Evolutionary conservation across 257 asterid genomes (phyloP), one percentile per base, ranked within the genome.

Genomic region (Agastache rugosa): DNA sequence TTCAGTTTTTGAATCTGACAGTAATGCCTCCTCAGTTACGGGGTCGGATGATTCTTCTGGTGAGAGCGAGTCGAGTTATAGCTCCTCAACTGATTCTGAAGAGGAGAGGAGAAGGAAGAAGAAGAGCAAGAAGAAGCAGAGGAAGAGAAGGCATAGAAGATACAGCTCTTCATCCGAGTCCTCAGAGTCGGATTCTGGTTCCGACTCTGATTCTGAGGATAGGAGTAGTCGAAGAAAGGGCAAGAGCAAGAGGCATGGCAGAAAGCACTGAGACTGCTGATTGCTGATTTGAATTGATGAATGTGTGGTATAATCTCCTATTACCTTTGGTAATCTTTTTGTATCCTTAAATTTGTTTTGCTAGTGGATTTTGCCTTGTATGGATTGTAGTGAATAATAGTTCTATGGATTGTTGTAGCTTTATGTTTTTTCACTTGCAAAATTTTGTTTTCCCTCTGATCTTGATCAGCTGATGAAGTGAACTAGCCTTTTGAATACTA

Each of bases 81-180:
- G 89, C 69, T 89, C 96, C 5, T 93, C 98, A 0, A 81, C 89
- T 64, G 96, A 91, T 76, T 89, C 97, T 2, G 98, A 90, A 81
- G 98, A 93, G 83, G 97, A 91, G 86, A 90, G 93, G 91, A 88
- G 96, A 86, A 87, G 89, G 55, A 84, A 71, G 84, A 91, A 84
- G 85, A 91, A 67, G 91, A 86, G 72, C 81, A 85, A 86, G 41
- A 88, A 83, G 90, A 74, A 87, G 92, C 73, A 85, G 63, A 84
- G 74, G 64, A 86, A 84, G 87, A 89, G 93, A 73, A 83, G 87
- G 77, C 94, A 86, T 76, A 63, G 87, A 71, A 82, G 60, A 56
- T 64, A 80, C 70, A 88, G 91, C 79, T 89, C 96, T 9, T 83
- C 96, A 0, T 93, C 97, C 2, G 97, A 91, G 47, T 85, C 96